These are phyloP conservation scores for Microsporum ferrugineum DNA, from an alignment of 2,329 filamentous ascomycete genomes.

Conservation along the genomic window DNA sequence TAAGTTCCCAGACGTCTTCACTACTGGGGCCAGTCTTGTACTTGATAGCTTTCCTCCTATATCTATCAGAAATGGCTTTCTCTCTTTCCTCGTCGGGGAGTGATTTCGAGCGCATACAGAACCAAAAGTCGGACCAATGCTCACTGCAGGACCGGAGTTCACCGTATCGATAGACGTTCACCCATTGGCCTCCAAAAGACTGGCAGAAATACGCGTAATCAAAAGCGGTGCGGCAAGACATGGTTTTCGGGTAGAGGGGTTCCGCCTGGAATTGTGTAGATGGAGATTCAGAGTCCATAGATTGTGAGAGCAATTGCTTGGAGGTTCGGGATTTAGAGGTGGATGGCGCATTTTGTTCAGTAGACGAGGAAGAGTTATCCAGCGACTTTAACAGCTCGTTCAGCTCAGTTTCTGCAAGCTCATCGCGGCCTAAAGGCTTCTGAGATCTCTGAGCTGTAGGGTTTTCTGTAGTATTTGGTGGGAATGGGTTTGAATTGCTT, in stretches of 20 bases:
- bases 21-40: slow-evolving; percentile 62
- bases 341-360: slow-evolving; percentile 9
- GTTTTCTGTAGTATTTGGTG: not conserved
- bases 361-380: slow-evolving; percentile 21
- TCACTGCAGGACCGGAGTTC: slow-evolving; percentile 64
- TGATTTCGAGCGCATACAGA: slow-evolving; percentile 79
- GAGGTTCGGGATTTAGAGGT: slow-evolving; percentile 18
- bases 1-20: slow-evolving; percentile 79
- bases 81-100: slow-evolving; percentile 50
- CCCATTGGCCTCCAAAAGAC: slow-evolving; percentile 81
- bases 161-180: slow-evolving; percentile 80
- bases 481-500: not conserved
- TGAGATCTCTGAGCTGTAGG: not conserved
- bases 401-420: slow-evolving; percentile 45
- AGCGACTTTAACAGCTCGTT: slow-evolving; percentile 42
- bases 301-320: slow-evolving; percentile 6
- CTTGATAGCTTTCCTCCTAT: slow-evolving; percentile 54
- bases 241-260: slow-evolving; percentile 62
- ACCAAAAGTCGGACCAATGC: slow-evolving; percentile 90
- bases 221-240: slow-evolving; percentile 85
- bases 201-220: slow-evolving; percentile 92
- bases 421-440: slow-evolving; percentile 24
- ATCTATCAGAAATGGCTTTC: slow-evolving; percentile 52
- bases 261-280: slow-evolving; percentile 44
- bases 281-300: slow-evolving; percentile 7